Evolutionary conservation across 352 stramenopile genomes (phyloP).

Genomic region (Phytophthora crassamura): DNA sequence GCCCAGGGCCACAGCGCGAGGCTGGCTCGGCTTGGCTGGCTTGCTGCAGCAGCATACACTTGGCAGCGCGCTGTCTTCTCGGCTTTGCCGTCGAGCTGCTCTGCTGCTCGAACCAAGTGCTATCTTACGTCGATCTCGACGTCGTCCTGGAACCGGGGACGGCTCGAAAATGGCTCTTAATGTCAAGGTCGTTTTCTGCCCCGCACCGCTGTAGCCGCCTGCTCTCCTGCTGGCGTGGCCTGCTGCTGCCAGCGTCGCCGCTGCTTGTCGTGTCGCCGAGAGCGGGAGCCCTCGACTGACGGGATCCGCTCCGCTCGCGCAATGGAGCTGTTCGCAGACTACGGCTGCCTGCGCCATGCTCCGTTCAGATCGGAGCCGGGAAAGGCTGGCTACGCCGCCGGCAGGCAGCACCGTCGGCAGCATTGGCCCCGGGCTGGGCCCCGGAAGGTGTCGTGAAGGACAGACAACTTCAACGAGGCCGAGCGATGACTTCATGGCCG

Average conservation of each 20-base stretch:
- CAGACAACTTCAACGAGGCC: too few relatives aligned
- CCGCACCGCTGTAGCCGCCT: conserved; percentile 12
- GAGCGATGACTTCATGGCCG: too few relatives aligned
- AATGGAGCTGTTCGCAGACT: background rate
- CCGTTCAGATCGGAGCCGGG: too few relatives aligned
- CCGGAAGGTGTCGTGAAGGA: too few relatives aligned
- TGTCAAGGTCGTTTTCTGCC: conserved; percentile 27
- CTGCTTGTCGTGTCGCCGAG: background rate
- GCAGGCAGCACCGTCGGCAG: too few relatives aligned
- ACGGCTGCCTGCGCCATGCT: too few relatives aligned
- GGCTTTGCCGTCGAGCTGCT: background rate
- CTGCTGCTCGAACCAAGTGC: background rate
- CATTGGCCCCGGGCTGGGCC: too few relatives aligned
- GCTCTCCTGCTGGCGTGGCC: conserved; percentile 9
- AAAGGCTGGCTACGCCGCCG: background rate
- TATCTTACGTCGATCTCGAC: too few relatives aligned
- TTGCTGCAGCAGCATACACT: background rate
- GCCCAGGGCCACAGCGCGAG: background rate
- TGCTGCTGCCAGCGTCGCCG: too few relatives aligned
- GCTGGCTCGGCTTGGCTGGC: too few relatives aligned
- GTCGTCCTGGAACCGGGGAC: background rate
- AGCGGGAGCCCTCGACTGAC: background rate
- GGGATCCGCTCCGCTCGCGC: background rate
- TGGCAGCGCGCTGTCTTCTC: conserved; percentile 7
- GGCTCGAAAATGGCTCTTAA: conserved; percentile 27